phyloP scores from a whole-genome alignment of 148 eudicot genomes.

The Fagopyrum homotropicum region DNA sequence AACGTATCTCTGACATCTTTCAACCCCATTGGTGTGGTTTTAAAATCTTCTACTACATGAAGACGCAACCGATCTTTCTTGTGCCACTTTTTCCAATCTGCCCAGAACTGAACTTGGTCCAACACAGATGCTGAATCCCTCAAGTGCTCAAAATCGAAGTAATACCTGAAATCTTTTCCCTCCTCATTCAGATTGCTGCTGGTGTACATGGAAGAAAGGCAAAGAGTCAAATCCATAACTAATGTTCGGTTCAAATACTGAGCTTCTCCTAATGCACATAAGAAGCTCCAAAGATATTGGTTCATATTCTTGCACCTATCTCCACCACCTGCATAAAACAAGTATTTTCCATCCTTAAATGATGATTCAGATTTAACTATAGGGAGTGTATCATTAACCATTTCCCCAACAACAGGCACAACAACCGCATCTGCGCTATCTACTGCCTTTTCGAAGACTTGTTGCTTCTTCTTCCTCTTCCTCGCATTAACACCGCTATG shows the following conservation, averaged over 20 bases:
- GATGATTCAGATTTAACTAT: slow-evolving; percentile 69
- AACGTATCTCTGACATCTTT: slow-evolving; percentile 51
- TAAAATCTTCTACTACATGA: slow-evolving; percentile 71
- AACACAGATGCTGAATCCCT: slow-evolving; percentile 81
- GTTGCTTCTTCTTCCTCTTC: slow-evolving; percentile 66
- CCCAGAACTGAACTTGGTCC: slow-evolving; percentile 78
- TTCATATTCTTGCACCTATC: slow-evolving; percentile 94
- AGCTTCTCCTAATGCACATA: slow-evolving; percentile 95
- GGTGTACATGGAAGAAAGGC: slow-evolving; percentile 70
- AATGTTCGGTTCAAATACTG: slow-evolving; percentile 87
- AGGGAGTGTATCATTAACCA: slow-evolving; percentile 74
- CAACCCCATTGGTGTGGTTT: slow-evolving; percentile 63
- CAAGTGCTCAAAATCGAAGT: slow-evolving; percentile 90
- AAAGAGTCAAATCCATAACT: slow-evolving; percentile 78
- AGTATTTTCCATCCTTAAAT: slow-evolving; percentile 56
- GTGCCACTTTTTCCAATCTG: slow-evolving; percentile 78
- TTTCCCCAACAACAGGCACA: slow-evolving; percentile 68
- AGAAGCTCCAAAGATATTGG: slow-evolving; percentile 89
- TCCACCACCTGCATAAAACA: slow-evolving; percentile 73
- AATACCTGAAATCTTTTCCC: slow-evolving; percentile 89
- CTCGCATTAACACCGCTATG: slow-evolving; percentile 82
- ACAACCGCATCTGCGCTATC: slow-evolving; percentile 11
- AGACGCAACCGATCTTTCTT: slow-evolving; percentile 41
- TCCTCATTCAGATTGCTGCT: slow-evolving; percentile 61
- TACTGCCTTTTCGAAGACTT: slow-evolving; percentile 43